A percentile compares a stretch with the other conserved stretches of the same genome.
These are phyloP conservation scores for Coniochaeta sp. DNA, from an alignment of 2,329 filamentous ascomycete genomes.

Conservation along the genomic window DNA sequence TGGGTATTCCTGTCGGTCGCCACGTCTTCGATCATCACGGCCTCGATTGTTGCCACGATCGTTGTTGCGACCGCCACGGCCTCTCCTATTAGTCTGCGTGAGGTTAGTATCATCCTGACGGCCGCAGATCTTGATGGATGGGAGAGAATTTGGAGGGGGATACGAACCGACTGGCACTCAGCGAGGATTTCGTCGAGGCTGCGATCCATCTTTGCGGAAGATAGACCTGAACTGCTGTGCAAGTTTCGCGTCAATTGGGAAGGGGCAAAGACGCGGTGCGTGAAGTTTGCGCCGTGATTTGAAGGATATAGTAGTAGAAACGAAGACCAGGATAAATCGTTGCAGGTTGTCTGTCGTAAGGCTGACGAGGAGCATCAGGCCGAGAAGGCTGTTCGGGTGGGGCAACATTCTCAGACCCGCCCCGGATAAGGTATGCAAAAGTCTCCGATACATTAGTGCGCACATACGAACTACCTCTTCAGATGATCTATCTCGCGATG, in stretches of 20 bases:
- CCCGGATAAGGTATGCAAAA: not conserved
- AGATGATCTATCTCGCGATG: not conserved
- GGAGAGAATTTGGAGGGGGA: conserved; percentile 2
- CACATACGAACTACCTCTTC: not conserved
- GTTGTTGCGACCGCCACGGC: conserved; percentile 10
- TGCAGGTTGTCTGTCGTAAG: conserved; percentile 1
- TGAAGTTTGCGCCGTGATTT: not conserved
- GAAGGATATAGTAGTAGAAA: not conserved
- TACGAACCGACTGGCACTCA: conserved; percentile 27
- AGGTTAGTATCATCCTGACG: conserved; percentile 4
- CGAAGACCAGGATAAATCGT: not conserved
- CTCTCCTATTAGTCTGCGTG: conserved; percentile 11
- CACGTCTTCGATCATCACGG: conserved; percentile 23
- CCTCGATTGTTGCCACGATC: conserved; percentile 13
- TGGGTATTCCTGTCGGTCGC: conserved; percentile 43
- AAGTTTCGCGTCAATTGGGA: not conserved
- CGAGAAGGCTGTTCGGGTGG: conserved; percentile 1
- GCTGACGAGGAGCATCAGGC: not conserved
- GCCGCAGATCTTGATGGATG: conserved; percentile 1
- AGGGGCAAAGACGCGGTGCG: not conserved
- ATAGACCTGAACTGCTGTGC: not conserved
- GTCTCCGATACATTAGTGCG: not conserved
- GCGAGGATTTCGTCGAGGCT: conserved; percentile 51
- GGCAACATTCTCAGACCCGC: not conserved
- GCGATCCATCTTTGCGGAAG: conserved; percentile 33